phyloP scores from a whole-genome alignment of 352 stramenopile species.

The Globisporangium uncinulatum region DNA sequence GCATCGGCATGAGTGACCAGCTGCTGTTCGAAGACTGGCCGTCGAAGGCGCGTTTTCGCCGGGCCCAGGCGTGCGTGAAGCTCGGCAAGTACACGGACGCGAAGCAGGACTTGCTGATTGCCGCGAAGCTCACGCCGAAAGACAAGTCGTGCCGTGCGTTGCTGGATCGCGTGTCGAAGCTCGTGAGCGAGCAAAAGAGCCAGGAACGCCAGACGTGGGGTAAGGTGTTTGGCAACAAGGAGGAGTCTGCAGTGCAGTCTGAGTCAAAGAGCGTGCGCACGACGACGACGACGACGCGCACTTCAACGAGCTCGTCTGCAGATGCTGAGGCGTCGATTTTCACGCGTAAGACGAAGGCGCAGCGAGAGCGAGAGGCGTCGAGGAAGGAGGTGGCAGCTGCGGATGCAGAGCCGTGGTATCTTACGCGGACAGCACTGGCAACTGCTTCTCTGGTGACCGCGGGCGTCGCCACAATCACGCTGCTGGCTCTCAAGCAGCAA shows the following conservation, averaged over 20 bases:
- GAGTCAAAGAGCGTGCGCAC: slow-evolving; percentile 8
- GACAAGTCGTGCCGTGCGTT: slow-evolving; percentile 78
- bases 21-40: slow-evolving; percentile 84
- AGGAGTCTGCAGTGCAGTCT: slow-evolving; percentile 14
- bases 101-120: slow-evolving; percentile 71
- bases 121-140: slow-evolving; percentile 72
- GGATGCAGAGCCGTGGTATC: slow-evolving; percentile 45
- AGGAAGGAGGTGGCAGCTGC: slow-evolving; percentile 5
- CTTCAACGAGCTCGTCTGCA: not conserved
- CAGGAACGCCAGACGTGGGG: slow-evolving; percentile 80
- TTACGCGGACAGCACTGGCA: slow-evolving; percentile 48
- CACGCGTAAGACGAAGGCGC: slow-evolving; percentile 54
- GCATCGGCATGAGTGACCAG: slow-evolving; percentile 67
- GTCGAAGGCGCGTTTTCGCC: slow-evolving; percentile 80
- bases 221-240: slow-evolving; percentile 48
- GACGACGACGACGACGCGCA: slow-evolving; percentile 13
- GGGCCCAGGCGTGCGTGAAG: slow-evolving; percentile 70
- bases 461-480: slow-evolving; percentile 49
- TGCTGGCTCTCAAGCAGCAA: slow-evolving; percentile 60
- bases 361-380: slow-evolving; percentile 23
- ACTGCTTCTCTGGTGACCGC: slow-evolving; percentile 67
- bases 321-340: slow-evolving; percentile 56
- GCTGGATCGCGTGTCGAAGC: slow-evolving; percentile 64
- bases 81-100: slow-evolving; percentile 68
- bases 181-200: slow-evolving; percentile 67